Evolutionary conservation across 805 yeast species (phyloP), one percentile per base, ranked within the genome.

Genomic region (Candida nemodendra): DNA sequence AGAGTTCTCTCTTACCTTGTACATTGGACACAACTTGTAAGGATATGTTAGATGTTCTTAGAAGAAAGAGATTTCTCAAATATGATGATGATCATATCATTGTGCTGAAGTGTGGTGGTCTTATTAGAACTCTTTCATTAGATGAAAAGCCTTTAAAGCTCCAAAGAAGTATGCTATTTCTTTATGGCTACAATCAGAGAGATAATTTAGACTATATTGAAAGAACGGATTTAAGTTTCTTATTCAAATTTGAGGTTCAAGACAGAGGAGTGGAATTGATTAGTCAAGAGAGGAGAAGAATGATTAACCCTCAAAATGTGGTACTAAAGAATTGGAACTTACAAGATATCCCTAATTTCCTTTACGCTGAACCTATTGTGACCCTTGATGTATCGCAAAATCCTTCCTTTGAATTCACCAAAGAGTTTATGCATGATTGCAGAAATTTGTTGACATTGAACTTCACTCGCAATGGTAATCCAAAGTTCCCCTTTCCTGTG

Each of bases 351-450:
- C 97, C 97, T 0, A 83, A 87, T 37, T 72, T 84, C 19, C 76
- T 90, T 45, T 88, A 83, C 56, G 85, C 95, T 0, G 75, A 81
- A 39, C 91, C 86, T 45, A 87, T 90, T 41, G 84, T 84, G 50
- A 72, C 81, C 44, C 68, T 90, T 44, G 91, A 90, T 59, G 87
- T 88, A 7, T 84, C 95, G 2, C 78, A 83, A 45, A 90, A 90
- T 57, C 95, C 96, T 4, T 84, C 95, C 13, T 81, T 91, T 36
- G 78, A 80, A 42, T 67, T 90, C 23, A 95, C 97, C 0, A 65
- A 78, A 38, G 96, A 89, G 55, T 90, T 90, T 57, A 79, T 90
- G 52, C 95, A 88, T 56, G 76, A 66, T 17, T 86, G 95, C 48
- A 74, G 78, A 27, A 85, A 85, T 53, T 68, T 89, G 52, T 71